Conservation (phyloP, 495 filamentous ascomycete genomes). For the Hypoxylon fragiforme region DNA sequence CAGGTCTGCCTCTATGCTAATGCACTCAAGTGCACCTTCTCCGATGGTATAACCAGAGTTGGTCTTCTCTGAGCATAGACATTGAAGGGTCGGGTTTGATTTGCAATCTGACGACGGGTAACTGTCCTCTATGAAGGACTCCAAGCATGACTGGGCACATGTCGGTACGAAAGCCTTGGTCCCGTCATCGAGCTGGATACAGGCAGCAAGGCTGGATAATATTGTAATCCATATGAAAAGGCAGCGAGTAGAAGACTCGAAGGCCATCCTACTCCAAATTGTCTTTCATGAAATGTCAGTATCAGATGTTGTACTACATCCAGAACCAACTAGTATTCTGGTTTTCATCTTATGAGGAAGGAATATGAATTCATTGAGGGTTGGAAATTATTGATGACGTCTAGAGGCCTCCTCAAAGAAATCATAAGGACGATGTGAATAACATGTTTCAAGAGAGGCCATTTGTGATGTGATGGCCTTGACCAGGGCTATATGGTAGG, state of each 20-base stretch:
- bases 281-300: constrained; percentile 41
- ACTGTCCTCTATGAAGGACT: constrained; percentile 62
- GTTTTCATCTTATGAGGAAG: constrained; percentile 22
- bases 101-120: constrained; percentile 56
- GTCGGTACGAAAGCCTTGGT: constrained; percentile 58
- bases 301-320: constrained; percentile 20
- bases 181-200: constrained; percentile 45
- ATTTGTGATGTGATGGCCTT: constrained; percentile 16
- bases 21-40: constrained; percentile 68
- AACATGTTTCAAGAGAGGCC: constrained; percentile 15
- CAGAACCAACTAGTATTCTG: constrained; percentile 28
- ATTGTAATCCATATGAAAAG: constrained; percentile 45
- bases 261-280: constrained; percentile 50
- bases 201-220: constrained; percentile 26
- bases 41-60: constrained; percentile 67
- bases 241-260: constrained; percentile 36
- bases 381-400: constrained; percentile 17
- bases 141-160: constrained; percentile 66
- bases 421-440: constrained; percentile 7
- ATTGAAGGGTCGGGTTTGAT: constrained; percentile 56
- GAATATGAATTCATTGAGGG: constrained; percentile 24
- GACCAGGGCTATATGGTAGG: constrained; percentile 33
- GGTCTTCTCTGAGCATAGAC: constrained; percentile 65
- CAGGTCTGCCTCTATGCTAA: constrained; percentile 49
- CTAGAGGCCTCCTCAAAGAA: constrained; percentile 21